phyloP scores from a whole-genome alignment of 179 eudicot species.

The Beta lomatogona region DNA sequence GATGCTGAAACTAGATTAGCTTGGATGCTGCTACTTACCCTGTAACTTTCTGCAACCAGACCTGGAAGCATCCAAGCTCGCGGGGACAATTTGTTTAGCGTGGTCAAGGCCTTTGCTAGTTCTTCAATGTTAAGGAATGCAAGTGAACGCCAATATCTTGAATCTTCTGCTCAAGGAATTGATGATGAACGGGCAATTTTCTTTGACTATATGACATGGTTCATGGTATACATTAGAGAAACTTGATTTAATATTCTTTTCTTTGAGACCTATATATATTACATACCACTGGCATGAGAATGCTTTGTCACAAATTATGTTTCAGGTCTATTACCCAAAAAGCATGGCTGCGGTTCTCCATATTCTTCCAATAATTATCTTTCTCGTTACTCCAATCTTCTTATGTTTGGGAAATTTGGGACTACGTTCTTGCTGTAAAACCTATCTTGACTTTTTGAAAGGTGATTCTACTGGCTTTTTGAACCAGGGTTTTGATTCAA shows the following conservation, averaged over 20 bases:
- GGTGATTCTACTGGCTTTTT: conserved; percentile 45
- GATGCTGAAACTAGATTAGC: conserved; percentile 23
- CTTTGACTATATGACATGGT: conserved; percentile 82
- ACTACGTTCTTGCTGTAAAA: conserved; percentile 38
- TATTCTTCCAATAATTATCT: conserved; percentile 63
- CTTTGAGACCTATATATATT: conserved; percentile 16
- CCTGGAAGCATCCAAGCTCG: conserved; percentile 99
- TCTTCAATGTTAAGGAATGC: conserved; percentile 67
- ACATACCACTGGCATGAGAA: conserved; percentile 13
- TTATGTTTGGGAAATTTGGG: conserved; percentile 43
- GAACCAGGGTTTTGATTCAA: background rate
- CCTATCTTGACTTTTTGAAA: conserved; percentile 62
- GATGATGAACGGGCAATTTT: conserved; percentile 64
- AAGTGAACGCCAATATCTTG: conserved; percentile 49
- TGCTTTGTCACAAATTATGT: conserved; percentile 17
- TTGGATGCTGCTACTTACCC: conserved; percentile 38
- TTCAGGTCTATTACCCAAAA: conserved; percentile 72
- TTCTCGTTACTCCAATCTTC: conserved; percentile 61
- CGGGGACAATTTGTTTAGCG: conserved; percentile 80
- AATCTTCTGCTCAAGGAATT: conserved; percentile 40
- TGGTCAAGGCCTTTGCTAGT: conserved; percentile 76
- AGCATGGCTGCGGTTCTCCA: conserved; percentile 73
- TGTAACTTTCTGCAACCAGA: conserved; percentile 47
- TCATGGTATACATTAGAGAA: conserved; percentile 58
- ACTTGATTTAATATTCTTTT: background rate